Evolutionary conservation across 768 basidiomycete species (phyloP).

Genomic region (Chalciporus piperatus): DNA sequence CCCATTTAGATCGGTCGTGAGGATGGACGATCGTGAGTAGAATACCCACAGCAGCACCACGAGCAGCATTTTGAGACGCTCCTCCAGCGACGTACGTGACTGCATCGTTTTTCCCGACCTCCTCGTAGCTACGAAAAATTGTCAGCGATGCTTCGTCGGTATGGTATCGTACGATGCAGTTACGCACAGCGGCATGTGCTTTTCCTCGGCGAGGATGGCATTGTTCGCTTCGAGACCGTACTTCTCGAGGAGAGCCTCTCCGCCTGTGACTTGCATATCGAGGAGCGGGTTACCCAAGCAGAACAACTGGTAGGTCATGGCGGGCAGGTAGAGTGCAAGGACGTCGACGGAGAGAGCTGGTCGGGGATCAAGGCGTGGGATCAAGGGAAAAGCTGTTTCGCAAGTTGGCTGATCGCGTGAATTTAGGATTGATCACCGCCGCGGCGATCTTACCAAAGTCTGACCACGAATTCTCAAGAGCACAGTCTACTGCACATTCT

Average conservation of each 20-base stretch:
- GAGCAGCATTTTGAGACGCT: constrained; percentile 94
- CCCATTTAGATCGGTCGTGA: no score
- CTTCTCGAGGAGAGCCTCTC: constrained; percentile 81
- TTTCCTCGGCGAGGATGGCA: constrained; percentile 89
- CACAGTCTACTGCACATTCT: no score
- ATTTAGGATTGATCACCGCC: neutral
- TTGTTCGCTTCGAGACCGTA: constrained; percentile 92
- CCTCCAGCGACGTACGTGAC: constrained; percentile 95
- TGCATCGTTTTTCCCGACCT: constrained; percentile 70
- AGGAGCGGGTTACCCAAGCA: constrained; percentile 95
- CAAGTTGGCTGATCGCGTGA: constrained; percentile 1
- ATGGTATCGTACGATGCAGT: neutral
- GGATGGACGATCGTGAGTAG: neutral
- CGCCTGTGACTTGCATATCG: constrained; percentile 90
- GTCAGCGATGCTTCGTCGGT: neutral
- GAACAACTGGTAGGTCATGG: constrained; percentile 68
- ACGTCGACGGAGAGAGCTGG: constrained; percentile 13
- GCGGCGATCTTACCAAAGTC: no score
- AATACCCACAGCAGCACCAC: constrained; percentile 86
- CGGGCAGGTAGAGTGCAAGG: constrained; percentile 16
- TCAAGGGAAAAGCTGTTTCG: constrained; percentile 1
- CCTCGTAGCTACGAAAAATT: constrained; percentile 70
- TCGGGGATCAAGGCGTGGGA: constrained; percentile 1
- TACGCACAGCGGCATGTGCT: constrained; percentile 78
- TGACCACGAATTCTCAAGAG: no score